Base-by-base conservation (phyloP, 2,329 filamentous ascomycete species). In the Scytalidium lignicola region DNA sequence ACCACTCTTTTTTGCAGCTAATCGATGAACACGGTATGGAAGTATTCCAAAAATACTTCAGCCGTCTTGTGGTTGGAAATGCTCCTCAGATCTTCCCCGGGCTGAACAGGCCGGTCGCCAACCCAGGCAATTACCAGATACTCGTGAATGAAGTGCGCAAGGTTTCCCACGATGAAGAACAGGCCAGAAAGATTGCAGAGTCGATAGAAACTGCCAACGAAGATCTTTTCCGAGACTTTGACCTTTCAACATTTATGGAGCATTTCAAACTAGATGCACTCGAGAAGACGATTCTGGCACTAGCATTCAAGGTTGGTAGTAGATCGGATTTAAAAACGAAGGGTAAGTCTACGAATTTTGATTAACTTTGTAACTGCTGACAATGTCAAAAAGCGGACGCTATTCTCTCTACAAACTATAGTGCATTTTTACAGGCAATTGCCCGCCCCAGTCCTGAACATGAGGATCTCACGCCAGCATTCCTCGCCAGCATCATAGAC, bases 11-110 rank as follows among this genome's bases (percentile, higher is more conserved):
- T 44, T 19, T 43, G 21, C 48, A 96, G 88, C 84, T 97, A 68
- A 86, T 97, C 74, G 86, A 96, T 82, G 91, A 92, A 64, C 86
- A 95, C 90, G 91, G 91, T 66, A 99, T 99, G 92, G 95, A 99
- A 78, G 90, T 96, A 66, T 96, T 91, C 69, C 85, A 89, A 53
- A 95, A 91, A 75, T 96, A 93, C 70, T 95, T 99, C 71, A 85
- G 90, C 70, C 89, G 92, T 70, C 78, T 97, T 67, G 82, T 99
- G 65, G 87, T 86, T 70, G 85, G 86, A 72, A 96, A 96, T 82
- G 90, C 91, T 62, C 75, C 85, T 55, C 86, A 93, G 64, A 93
- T 99, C 67, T 97, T 97, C 66, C 85, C 90, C 46, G 83, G 86
- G 55, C 75, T 85, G 48, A 88, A 82, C 61, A 80, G 90, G 69